Conservation (phyloP, 306 rosid species). For the Astragalus membranaceus region DNA sequence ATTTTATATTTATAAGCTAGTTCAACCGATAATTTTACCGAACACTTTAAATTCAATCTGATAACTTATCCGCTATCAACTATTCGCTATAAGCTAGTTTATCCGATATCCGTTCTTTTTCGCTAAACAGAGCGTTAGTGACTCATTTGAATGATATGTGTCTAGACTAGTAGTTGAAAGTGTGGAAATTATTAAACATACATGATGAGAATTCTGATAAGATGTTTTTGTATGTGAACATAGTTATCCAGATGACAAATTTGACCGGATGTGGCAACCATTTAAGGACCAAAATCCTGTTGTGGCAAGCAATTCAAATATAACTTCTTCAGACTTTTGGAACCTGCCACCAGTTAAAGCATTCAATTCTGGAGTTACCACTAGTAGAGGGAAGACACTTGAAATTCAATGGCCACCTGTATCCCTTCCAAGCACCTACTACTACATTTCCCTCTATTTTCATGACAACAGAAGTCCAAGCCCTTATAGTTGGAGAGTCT, state of each 20-base stretch:
- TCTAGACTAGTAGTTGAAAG: neutral
- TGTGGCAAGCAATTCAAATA: slow-evolving; percentile 31
- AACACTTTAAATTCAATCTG: too few relatives aligned
- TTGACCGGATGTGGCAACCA: slow-evolving; percentile 79
- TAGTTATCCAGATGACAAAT: slow-evolving; percentile 88
- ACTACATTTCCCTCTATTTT: slow-evolving; percentile 77
- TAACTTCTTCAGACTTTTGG: slow-evolving; percentile 65
- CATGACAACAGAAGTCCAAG: slow-evolving; percentile 69
- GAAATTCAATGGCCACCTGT: slow-evolving; percentile 60
- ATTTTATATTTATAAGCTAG: too few relatives aligned
- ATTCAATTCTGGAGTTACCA: slow-evolving; percentile 42
- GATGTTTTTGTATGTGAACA: slow-evolving; percentile 27
- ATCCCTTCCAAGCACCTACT: slow-evolving; percentile 45
- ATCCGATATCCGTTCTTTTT: too few relatives aligned
- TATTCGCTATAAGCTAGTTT: too few relatives aligned
- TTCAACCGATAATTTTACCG: neutral
- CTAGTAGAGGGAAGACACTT: slow-evolving; percentile 52
- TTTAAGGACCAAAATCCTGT: slow-evolving; percentile 44
- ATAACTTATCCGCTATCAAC: too few relatives aligned
- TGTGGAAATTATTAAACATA: neutral
- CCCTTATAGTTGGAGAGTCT: slow-evolving; percentile 69
- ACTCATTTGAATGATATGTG: neutral
- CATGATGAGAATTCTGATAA: slow-evolving; percentile 26
- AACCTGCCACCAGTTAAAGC: slow-evolving; percentile 58
- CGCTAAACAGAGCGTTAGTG: neutral